Evolutionary conservation across 495 filamentous ascomycete genomes (phyloP).

Genomic region (Bacidia rubella): DNA sequence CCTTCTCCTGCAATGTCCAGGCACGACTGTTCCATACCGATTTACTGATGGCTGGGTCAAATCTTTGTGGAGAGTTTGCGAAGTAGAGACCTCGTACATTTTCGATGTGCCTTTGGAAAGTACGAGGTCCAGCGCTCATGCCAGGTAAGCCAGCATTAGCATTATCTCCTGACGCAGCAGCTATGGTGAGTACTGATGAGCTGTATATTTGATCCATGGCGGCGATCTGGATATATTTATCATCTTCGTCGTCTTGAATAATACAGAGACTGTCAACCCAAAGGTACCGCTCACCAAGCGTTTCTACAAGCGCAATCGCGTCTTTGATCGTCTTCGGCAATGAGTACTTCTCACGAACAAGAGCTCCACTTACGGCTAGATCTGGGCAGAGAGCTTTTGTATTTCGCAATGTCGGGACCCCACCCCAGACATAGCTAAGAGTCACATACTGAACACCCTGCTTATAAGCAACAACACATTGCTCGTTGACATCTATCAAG

Average conservation of each 20-base stretch:
- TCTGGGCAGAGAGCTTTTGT: conserved; percentile 3
- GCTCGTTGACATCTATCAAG: conserved; percentile 10
- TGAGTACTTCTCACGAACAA: not conserved
- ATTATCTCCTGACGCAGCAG: conserved; percentile 7
- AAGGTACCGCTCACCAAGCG: conserved; percentile 16
- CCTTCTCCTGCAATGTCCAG: conserved; percentile 19
- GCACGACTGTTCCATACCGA: conserved; percentile 15
- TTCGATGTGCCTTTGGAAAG: conserved; percentile 3
- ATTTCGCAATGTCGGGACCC: not conserved
- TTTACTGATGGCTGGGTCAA: conserved; percentile 1
- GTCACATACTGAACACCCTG: conserved; percentile 8
- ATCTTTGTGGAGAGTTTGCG: conserved; percentile 3
- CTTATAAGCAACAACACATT: conserved; percentile 8
- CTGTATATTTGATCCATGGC: conserved; percentile 16
- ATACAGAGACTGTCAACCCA: conserved; percentile 23
- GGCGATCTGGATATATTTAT: conserved; percentile 12
- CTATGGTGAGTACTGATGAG: conserved; percentile 15
- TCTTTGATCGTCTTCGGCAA: conserved; percentile 18
- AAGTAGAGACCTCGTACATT: conserved; percentile 8
- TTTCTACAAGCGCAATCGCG: conserved; percentile 10
- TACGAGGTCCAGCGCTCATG: conserved; percentile 1
- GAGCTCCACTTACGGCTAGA: not conserved
- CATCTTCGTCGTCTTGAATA: conserved; percentile 16
- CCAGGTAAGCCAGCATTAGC: conserved; percentile 12
- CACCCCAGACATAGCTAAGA: conserved; percentile 18